Evolutionary conservation across 2,329 filamentous ascomycete species (phyloP), one percentile per base, ranked within the genome.

Genomic region (Alternaria ventricosa): DNA sequence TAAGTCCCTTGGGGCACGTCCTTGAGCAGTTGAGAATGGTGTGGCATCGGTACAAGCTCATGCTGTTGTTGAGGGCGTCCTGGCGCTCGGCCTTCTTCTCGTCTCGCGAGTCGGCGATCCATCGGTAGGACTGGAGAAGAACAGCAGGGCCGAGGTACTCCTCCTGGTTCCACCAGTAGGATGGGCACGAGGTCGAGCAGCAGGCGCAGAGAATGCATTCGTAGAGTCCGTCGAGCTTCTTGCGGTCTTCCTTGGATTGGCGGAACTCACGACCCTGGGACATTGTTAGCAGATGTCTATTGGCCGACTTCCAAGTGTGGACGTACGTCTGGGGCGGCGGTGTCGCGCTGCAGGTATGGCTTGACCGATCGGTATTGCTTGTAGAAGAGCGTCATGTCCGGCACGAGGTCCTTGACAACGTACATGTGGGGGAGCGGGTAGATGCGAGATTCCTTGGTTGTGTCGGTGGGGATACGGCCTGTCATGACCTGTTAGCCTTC

Each of bases 281-380:
- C 47, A 36, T 13, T 59, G 69, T 78, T 69, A 77, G 61, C 71
- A 7, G 20, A 10, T 11, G 9, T 18, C 7, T 5, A 12, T 55
- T 36, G 25, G 27, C 13, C 23, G 36, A 28, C 18, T 28, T 47
- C 23, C 4, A 4, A 13, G n/a, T 18, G 10, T 33, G 54, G 50
- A 86, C 91, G 81, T 87, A 96, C 93, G 79, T 97, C 92, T 72
- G 90, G 88, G 46, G 93, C 85, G 59, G 92, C 91, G 27, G 93
- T 96, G 69, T 94, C 91, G 78, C 94, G 89, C 86, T 98, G 96
- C 57, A 99, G 90, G 82, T 97, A 99, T 46, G 96, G 96, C 90
- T 98, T 97, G 85, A 99, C 97, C 15, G 94, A 97, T 85, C 97
- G 97, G 89, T 99, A 99, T 87, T 99, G 96, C 88, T 98, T 98